Base-by-base conservation (phyloP, 2,329 filamentous ascomycete species). In the Colletotrichum destructivum region DNA sequence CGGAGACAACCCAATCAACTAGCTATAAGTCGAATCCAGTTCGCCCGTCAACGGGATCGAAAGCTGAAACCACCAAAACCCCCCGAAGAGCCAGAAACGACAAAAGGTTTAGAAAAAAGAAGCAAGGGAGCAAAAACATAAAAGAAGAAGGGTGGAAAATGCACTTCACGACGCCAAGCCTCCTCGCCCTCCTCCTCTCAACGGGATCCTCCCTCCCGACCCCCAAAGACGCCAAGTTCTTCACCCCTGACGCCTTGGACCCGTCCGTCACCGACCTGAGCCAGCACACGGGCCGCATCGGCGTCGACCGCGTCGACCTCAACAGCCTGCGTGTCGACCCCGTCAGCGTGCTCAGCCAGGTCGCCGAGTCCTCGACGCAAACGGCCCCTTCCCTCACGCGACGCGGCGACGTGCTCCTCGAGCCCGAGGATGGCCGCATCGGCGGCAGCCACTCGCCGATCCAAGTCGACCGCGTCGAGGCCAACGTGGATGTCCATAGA, bases 281-380 rank as follows among this genome's bases (percentile, higher is more conserved):
- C 46, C 2, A 9, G 13, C 11, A 60, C 9, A 71, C 57, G 51
- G 69, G 69, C 46, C 54, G 16, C 12, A 72, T 72, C 54, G 59
- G 69, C 46, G 66, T 72, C n/a, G 69, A 72, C 47, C 59, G 38
- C 4, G 69, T 71, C 23, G 69, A 71, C 65, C 52, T 59, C 44
- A 63, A 13, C 59, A 15, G 16, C 26, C 69, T 71, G 6, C 69
- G 69, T 46, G 69, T 71, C 23, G 69, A 71, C 38, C 69, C 69
- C 12, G 69, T 71, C 16, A 26, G 61, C n/a, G 60, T 51, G 15
- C 31, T 62, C 13, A 15, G 12, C 12, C 12, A 16, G n/a, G 40
- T 62, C 46, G 35, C 35, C 16, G 18, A 21, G n/a, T 62, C 59
- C 1, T 40, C 31, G 7, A 6, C 11, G 5, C 15, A 18, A 0